Evolutionary conservation across 768 basidiomycete genomes (phyloP), one percentile per base, ranked within the genome.

Genomic region (Rhizopogon salebrosus): DNA sequence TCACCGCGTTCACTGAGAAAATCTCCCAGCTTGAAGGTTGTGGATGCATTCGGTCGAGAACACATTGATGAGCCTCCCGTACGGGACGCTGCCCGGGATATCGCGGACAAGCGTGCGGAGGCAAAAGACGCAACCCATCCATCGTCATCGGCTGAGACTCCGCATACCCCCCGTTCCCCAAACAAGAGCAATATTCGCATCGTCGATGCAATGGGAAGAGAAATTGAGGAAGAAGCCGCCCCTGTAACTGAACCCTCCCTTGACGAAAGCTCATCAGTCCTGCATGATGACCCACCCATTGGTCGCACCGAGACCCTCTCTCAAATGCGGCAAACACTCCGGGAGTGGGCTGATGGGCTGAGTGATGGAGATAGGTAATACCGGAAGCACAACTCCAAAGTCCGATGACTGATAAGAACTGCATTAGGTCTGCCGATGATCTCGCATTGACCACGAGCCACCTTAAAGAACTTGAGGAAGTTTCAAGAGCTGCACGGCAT

Each of bases 21-120:
- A 63, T 73, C 77, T 0, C 75, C 79, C 6, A 72, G 72, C 45
- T 75, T 90, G 34, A 79, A 85, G 23, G 61, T 89, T n/a, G 70
- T 90, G 24, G 87, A 91, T 67, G 85, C 83, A 7, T 89, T 79
- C 63, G 88, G 88, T 8, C 71, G 80, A 39, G 77, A 82, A 62
- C 66, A 69, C 56, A 40, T 46, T 46, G 45, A 58, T 14, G 55
- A 60, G 52, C 55, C 62, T 55, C 41, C 34, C 9, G 20, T 38
- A 40, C 36, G 22, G 18, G 45, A 22, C 20, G 9, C 50, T 37
- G 23, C 16, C 35, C 34, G 34, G 22, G 27, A 45, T 26, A 43
- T 53, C 29, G 23, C 48, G 20, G 58, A 58, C 40, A 53, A 46
- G 18, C 53, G 52, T 22, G 57, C 55, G 52, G 64, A 70, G 34